phyloP scores from a whole-genome alignment of 2,329 filamentous ascomycete species.

The Lasiodiplodia sp. region DNA sequence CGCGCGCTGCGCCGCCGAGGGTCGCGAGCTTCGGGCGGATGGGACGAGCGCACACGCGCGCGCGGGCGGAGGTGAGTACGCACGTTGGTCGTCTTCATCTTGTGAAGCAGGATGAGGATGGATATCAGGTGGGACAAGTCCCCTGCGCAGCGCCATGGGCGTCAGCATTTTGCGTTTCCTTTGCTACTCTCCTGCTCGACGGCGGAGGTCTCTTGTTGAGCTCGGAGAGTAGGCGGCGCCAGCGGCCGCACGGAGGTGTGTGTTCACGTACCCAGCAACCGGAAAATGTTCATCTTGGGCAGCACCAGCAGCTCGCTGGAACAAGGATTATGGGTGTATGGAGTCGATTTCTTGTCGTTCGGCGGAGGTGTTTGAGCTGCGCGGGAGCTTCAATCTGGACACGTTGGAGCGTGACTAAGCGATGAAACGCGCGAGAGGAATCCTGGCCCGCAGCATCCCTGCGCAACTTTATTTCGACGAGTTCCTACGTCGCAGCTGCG shows the following conservation, averaged over 20 bases:
- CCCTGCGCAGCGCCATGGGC: conserved; percentile 58
- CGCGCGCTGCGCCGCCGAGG: not conserved
- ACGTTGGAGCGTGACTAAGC: conserved; percentile 29
- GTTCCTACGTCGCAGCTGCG: not conserved
- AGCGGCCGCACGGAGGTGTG: conserved; percentile 1
- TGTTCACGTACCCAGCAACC: conserved; percentile 65
- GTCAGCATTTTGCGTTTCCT: not conserved
- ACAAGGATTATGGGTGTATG: conserved; percentile 26
- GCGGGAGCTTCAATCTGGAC: conserved; percentile 27
- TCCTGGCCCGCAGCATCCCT: conserved; percentile 3
- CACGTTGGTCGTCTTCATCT: conserved; percentile 91
- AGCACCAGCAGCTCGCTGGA: conserved; percentile 5
- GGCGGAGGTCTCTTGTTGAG: conserved; percentile 14
- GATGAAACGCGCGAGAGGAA: conserved; percentile 26
- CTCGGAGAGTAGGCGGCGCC: not conserved
- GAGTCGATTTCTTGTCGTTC: not conserved
- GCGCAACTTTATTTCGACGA: conserved; percentile 16
- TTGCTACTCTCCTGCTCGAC: not conserved
- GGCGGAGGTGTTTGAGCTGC: not conserved
- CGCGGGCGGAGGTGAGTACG: conserved; percentile 40
- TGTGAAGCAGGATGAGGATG: conserved; percentile 93
- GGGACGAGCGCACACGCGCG: not conserved
- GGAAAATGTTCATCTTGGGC: conserved; percentile 72
- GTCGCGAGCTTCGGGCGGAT: not conserved
- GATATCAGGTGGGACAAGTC: conserved; percentile 96